Base-by-base conservation (phyloP, 768 basidiomycete species). In the Auriscalpium orientale region DNA sequence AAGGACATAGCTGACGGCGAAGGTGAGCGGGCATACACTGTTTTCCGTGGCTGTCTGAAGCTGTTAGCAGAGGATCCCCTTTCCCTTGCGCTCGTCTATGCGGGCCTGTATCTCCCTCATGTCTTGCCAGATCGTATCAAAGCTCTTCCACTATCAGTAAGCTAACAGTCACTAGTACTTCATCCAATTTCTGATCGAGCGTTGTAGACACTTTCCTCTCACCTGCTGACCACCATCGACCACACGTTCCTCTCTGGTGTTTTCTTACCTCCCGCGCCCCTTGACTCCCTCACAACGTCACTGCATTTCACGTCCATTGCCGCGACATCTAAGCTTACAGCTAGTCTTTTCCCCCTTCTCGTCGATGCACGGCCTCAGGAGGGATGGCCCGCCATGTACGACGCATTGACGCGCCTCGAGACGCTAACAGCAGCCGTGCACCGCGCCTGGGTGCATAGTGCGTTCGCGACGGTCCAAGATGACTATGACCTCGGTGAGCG, bases 41-140 rank as follows among this genome's bases (percentile, higher is more conserved):
- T 8, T 49, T 47, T 21, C 15, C n/a, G 43, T 8, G 35, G 11
- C 43, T 43, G 47, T 12, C 43, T 44, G 35, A n/a, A 10, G 37
- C 22, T 38, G 22, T n/a, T 21, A 13, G 15, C 44, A 59, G 53
- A 45, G 64, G 71, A 68, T 28, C 59, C 62, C 1, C 54, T 71
- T 8, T 56, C 65, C 4, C 50, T 67, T 9, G 56, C 66, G 6
- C 58, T 80, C 0, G 64, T 86, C 2, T 65, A 86, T 22, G 78
- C 82, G 1, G 80, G 85, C 7, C 85, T 82, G 51, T 81, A 82
- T 16, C 67, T 86, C 2, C 76, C 81, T 1, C 69, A 82, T 8
- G 76, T 89, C 13, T 73, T 79, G 1, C 68, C 75, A 8, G 66
- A 74, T 44, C 84, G 82, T 62, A 68, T 89, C 45, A 78, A 76